Evolutionary conservation across 495 filamentous ascomycete species (phyloP).

Genomic region (Collariella sp.): DNA sequence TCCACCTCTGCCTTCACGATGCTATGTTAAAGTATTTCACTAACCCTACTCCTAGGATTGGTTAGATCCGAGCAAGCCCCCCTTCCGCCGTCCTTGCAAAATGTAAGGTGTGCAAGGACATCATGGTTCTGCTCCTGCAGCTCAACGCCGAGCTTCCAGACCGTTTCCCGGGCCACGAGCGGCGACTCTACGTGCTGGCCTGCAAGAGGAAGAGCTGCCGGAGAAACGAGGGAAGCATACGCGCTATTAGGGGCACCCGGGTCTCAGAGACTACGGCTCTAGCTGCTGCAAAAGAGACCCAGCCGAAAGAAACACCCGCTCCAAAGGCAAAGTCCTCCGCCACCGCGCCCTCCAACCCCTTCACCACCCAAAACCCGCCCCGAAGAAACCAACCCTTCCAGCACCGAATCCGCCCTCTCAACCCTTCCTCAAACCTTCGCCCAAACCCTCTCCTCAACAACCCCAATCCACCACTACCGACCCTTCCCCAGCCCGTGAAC

Average conservation of each 20-base stretch:
- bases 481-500: slow-evolving; percentile 57
- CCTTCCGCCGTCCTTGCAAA: slow-evolving; percentile 71
- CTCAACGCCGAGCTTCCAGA: slow-evolving; percentile 87
- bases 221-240: slow-evolving; percentile 70
- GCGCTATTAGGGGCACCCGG: slow-evolving; percentile 58
- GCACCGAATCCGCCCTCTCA: slow-evolving; percentile 24
- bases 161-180: slow-evolving; percentile 72
- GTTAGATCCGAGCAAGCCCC: slow-evolving; percentile 58
- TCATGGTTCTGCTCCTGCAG: slow-evolving; percentile 81
- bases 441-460: slow-evolving; percentile 43
- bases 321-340: slow-evolving; percentile 42
- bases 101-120: slow-evolving; percentile 80
- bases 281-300: slow-evolving; percentile 12
- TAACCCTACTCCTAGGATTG: slow-evolving; percentile 74
- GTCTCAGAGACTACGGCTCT: slow-evolving; percentile 24
- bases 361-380: slow-evolving; percentile 19
- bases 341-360: slow-evolving; percentile 27
- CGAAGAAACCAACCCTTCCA: slow-evolving; percentile 17
- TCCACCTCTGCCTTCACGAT: too few relatives aligned
- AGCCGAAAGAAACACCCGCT: slow-evolving; percentile 7
- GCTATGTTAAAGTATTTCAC: neutral
- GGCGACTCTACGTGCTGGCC: slow-evolving; percentile 74
- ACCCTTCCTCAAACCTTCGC: slow-evolving; percentile 71
- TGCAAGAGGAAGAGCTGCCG: slow-evolving; percentile 75
- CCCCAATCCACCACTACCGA: slow-evolving; percentile 28